Conservation (phyloP, 106 monocot species). For the Cymbidium sinense region DNA sequence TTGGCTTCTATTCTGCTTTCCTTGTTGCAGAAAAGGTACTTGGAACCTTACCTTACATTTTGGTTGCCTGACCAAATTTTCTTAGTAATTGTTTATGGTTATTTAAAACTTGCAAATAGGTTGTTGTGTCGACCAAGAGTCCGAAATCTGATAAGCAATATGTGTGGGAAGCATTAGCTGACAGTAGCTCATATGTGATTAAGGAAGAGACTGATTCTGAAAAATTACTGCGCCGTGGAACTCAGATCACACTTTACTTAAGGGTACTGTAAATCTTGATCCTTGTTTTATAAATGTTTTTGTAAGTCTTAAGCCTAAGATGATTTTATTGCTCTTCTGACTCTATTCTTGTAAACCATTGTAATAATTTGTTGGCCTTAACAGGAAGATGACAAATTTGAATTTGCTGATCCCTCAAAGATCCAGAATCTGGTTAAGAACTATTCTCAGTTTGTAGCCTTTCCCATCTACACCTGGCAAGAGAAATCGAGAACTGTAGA, state of each 20-base stretch:
- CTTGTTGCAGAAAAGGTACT: slow-evolving; percentile 89
- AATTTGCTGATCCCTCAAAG: slow-evolving; percentile 78
- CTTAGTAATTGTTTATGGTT: background rate
- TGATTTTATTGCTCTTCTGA: background rate
- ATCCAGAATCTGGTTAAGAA: slow-evolving; percentile 89
- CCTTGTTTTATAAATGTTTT: background rate
- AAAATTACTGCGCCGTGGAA: slow-evolving; percentile 66
- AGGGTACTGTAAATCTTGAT: slow-evolving; percentile 35
- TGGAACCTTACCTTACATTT: background rate
- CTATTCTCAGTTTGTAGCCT: slow-evolving; percentile 97
- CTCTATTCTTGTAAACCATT: too few relatives aligned
- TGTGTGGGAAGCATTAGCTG: slow-evolving; percentile 92
- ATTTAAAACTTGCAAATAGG: slow-evolving; percentile 29
- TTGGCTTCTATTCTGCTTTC: slow-evolving; percentile 99
- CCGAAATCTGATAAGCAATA: slow-evolving; percentile 96
- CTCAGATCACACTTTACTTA: slow-evolving; percentile 79
- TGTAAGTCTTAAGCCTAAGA: background rate
- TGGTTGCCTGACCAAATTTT: background rate
- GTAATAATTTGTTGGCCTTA: background rate
- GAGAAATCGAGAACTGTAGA: slow-evolving; percentile 95
- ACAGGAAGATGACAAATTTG: slow-evolving; percentile 91
- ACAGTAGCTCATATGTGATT: slow-evolving; percentile 87
- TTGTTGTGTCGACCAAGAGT: slow-evolving; percentile 92
- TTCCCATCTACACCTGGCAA: slow-evolving; percentile 94
- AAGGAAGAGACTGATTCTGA: slow-evolving; percentile 91